phyloP scores from a whole-genome alignment of 352 stramenopile genomes.

The Pythium guiyangense region DNA sequence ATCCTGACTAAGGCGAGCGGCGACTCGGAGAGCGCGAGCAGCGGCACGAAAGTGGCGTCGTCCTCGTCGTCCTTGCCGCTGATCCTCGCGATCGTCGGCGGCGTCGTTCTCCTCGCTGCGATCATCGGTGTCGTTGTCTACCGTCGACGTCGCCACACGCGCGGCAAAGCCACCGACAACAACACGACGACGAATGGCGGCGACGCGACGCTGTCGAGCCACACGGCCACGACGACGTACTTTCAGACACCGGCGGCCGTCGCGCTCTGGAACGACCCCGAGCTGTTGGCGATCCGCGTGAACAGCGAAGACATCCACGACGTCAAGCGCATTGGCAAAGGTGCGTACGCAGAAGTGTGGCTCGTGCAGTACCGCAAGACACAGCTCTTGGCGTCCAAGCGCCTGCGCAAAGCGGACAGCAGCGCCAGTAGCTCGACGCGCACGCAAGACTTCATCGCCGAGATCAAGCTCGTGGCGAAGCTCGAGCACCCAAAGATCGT shows the following conservation, averaged over 20 bases:
- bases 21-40: not conserved
- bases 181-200: not conserved
- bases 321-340: slow-evolving; percentile 10
- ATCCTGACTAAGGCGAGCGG: not conserved
- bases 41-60: not conserved
- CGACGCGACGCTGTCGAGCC: not conserved
- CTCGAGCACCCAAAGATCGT: slow-evolving; percentile 25
- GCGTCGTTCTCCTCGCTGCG: not conserved
- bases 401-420: slow-evolving; percentile 16
- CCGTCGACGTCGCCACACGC: not conserved
- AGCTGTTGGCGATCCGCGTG: slow-evolving; percentile 35
- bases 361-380: slow-evolving; percentile 7
- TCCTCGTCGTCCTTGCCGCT: not conserved
- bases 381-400: slow-evolving; percentile 19
- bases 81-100: not conserved
- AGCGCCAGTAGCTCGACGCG: slow-evolving; percentile 20
- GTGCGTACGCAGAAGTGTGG: slow-evolving; percentile 3
- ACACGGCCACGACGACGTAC: not conserved
- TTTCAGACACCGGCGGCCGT: not conserved
- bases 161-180: not conserved
- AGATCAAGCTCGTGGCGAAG: slow-evolving; percentile 1
- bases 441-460: slow-evolving; percentile 31
- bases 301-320: slow-evolving; percentile 40
- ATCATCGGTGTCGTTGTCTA: not conserved
- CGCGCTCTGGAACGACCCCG: slow-evolving; percentile 39